These are phyloP conservation scores for Cladosporium sphaerospermum DNA, from an alignment of 2,329 filamentous ascomycete genomes.

Conservation along the genomic window DNA sequence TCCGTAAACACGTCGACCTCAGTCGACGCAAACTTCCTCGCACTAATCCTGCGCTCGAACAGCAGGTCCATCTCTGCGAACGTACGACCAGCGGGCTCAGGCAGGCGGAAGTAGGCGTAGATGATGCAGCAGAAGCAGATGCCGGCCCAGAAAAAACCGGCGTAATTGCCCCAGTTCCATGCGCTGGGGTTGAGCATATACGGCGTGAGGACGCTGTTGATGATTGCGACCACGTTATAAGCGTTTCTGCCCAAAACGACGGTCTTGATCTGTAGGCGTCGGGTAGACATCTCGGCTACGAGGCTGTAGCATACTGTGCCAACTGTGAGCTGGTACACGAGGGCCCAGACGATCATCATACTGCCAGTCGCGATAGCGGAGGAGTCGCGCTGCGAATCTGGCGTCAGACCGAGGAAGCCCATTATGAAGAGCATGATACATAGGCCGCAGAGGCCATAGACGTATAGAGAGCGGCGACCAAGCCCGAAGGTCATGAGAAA, in stretches of 20 bases:
- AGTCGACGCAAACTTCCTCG: constrained; percentile 63
- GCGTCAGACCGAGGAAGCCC: constrained; percentile 74
- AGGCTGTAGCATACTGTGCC: constrained; percentile 87
- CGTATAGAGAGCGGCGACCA: constrained; percentile 69
- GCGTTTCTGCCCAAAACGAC: constrained; percentile 77
- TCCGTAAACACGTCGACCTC: constrained; percentile 49
- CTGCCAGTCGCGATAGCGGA: constrained; percentile 72
- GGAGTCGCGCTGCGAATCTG: constrained; percentile 50
- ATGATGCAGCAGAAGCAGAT: constrained; percentile 75
- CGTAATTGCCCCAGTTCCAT: constrained; percentile 84
- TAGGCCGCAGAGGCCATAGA: constrained; percentile 67
- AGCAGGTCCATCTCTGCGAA: constrained; percentile 83
- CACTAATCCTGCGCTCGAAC: constrained; percentile 67
- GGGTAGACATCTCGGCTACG: constrained; percentile 75
- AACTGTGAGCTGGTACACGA: constrained; percentile 80
- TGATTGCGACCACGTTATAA: constrained; percentile 71
- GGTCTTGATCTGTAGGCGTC: constrained; percentile 83
- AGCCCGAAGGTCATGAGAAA: constrained; percentile 68
- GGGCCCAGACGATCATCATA: constrained; percentile 77
- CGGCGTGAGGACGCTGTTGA: constrained; percentile 75
- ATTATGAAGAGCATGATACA: constrained; percentile 73
- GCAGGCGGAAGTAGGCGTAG: constrained; percentile 75
- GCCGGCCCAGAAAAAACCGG: constrained; percentile 83
- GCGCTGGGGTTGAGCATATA: constrained; percentile 87
- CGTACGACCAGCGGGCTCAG: constrained; percentile 71